Evolutionary conservation across 768 basidiomycete genomes (phyloP), one percentile per base, ranked within the genome.

Genomic region (Naganishia kalamii): DNA sequence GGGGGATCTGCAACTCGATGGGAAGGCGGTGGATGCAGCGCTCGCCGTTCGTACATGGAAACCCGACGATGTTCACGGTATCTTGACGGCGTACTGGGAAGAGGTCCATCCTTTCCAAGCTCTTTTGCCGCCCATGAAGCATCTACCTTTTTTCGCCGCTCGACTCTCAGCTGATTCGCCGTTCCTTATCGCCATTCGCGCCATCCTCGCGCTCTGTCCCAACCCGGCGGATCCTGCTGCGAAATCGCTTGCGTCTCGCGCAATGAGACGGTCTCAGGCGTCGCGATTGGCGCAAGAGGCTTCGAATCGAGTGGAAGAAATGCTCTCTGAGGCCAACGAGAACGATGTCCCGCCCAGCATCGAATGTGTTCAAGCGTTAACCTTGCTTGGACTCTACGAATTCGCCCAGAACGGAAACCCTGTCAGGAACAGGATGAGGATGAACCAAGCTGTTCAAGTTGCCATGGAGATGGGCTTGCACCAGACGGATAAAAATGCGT

Each of bases 21-120:
- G 47, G 10, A 44, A 43, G 23, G 57, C 62, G 1, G 57, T 64
- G 23, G 66, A 68, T 60, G 52, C 66, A 5, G 21, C 47, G 3
- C 27, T 63, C 21, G 62, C 60, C 3, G 61, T 68, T 0, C 51
- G 66, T 30, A 57, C 43, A 10, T 68, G 35, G 33, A 35, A 63
- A n/a, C 52, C 66, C 13, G 44, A 60, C n/a, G 66, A 68, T 35
- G 47, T 64, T 23, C 17, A 59, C 3, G 57, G 54, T 4, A 68
- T 68, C 13, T 66, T 76, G 25, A 57, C 61, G 35, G 65, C 69
- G 27, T 75, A 77, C 60, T 77, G 74, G 64, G 69, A 70, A 48
- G 76, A 77, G 40, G 70, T 76, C n/a, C 76, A 77, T 63, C 73
- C 73, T 5, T 77, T 72, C 68, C 68, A 74, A n/a, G 67, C 75